A percentile compares a stretch with the other conserved stretches of the same genome.
Conservation (phyloP, 179 eudicot genomes). For the Spergularia azorica region DNA sequence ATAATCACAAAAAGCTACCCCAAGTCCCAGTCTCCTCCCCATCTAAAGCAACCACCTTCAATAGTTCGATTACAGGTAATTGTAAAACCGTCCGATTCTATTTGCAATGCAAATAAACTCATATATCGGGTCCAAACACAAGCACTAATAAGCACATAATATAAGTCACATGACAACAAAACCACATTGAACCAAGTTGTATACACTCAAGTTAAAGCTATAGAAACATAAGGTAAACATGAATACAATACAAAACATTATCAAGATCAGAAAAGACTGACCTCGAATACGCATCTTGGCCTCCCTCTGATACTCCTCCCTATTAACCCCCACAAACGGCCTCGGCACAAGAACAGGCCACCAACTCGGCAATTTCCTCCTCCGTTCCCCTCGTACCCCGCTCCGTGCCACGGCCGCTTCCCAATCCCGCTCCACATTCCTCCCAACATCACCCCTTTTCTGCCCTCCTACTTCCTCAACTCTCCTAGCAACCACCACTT, state of each 20-base stretch:
- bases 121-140: background rate
- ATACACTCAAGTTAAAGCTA: background rate
- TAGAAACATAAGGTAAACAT: background rate
- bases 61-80: too few species aligned
- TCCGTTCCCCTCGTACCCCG: conserved; percentile 32
- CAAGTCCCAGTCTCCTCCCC: too few species aligned
- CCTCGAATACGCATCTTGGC: conserved; percentile 74
- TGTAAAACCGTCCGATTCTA: background rate
- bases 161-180: background rate
- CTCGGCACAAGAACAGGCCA: conserved; percentile 58
- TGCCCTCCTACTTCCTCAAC: conserved; percentile 9
- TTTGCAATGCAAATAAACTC: background rate
- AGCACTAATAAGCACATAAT: background rate
- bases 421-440: conserved; percentile 14
- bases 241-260: background rate
- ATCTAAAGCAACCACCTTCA: too few species aligned
- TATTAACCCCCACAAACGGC: conserved; percentile 26
- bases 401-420: conserved; percentile 15
- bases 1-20: too few species aligned
- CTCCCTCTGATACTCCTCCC: conserved; percentile 61
- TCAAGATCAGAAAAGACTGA: conserved; percentile 25
- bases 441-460: conserved; percentile 14
- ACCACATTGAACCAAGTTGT: background rate
- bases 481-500: conserved; percentile 68
- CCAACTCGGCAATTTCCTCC: conserved; percentile 73